phyloP scores from a whole-genome alignment of 495 filamentous ascomycete genomes.

The Aspergillus haitiensis region DNA sequence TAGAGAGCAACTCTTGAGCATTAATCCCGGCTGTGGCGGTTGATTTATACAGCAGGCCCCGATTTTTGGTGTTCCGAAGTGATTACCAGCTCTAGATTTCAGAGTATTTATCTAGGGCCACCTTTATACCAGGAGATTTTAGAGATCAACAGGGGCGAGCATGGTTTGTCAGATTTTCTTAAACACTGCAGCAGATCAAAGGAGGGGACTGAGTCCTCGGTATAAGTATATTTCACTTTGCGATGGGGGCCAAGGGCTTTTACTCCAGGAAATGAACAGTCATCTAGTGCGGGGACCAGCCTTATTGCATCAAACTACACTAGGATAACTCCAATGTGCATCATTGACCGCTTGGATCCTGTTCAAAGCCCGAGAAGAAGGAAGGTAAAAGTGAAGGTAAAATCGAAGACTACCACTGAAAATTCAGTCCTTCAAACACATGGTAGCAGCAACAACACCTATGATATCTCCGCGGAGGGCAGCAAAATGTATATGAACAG shows the following conservation, averaged over 20 bases:
- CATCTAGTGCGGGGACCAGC: neutral
- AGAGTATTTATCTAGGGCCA: neutral
- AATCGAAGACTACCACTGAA: neutral
- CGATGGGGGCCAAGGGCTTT: neutral
- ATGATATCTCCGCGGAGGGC: conserved; percentile 20
- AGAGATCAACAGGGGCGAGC: conserved; percentile 3
- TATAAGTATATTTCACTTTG: neutral
- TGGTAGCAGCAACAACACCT: neutral
- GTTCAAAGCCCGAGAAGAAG: neutral
- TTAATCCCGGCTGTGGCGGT: too few species aligned
- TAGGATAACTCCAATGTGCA: neutral
- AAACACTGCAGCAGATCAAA: neutral
- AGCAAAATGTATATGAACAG: neutral
- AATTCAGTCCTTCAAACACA: neutral
- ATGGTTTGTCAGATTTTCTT: neutral
- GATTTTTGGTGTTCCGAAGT: too few species aligned
- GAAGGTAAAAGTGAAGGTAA: neutral
- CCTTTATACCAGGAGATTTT: neutral
- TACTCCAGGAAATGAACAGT: conserved; percentile 4
- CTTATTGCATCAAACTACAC: too few species aligned
- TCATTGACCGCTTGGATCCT: neutral
- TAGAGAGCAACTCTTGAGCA: too few species aligned
- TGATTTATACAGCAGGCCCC: too few species aligned
- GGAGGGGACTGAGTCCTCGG: neutral
- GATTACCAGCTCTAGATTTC: too few species aligned